Evolutionary conservation across 257 asterid species (phyloP), one percentile per base, ranked within the genome.

Genomic region (Ilex asprella): DNA sequence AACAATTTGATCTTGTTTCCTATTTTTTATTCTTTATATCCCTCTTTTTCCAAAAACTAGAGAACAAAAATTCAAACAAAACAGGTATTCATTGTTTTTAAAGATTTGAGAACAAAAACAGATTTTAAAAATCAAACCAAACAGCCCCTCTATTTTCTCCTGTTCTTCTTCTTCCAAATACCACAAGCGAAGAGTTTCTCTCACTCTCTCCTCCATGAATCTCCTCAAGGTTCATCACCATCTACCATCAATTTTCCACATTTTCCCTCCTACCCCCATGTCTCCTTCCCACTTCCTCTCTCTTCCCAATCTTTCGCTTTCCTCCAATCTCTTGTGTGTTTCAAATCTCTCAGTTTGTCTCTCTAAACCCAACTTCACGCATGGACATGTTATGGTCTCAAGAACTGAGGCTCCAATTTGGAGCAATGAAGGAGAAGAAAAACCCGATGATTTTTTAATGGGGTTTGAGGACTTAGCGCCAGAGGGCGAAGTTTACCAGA

Each of bases 401-500:
- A 46, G 75, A 60, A 68, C 74, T 62, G 83, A 79, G 39, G 64
- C 64, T 54, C 72, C 81, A 32, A 49, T 16, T 64, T 70, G 71
- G 83, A 59, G 76, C 47, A 44, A 63, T n/a, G 62, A 61, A 61
- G 82, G 71, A 60, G 84, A 71, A 55, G 75, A 69, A 54, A 76
- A 79, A 50, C 59, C 49, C 10, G 6, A 11, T 55, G 82, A 72
- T 60, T 30, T 57, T 32, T 61, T 66, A 39, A 67, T 52, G 29
- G 85, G 76, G 55, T 79, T 80, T 32, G 95, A 89, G 55, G 86
- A 85, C 71, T 83, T 93, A 55, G 92, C 96, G 9, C 81, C 79
- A 61, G 99, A 87, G 66, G 96, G 99, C 9, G 82, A 80, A 74
- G 94, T 93, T 72, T 87, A 85, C 75, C 89, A 81, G 80, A 89